Evolutionary conservation across 441 rosid genomes (phyloP), one percentile per base, ranked within the genome.

Genomic region (Erodium moschatum): DNA sequence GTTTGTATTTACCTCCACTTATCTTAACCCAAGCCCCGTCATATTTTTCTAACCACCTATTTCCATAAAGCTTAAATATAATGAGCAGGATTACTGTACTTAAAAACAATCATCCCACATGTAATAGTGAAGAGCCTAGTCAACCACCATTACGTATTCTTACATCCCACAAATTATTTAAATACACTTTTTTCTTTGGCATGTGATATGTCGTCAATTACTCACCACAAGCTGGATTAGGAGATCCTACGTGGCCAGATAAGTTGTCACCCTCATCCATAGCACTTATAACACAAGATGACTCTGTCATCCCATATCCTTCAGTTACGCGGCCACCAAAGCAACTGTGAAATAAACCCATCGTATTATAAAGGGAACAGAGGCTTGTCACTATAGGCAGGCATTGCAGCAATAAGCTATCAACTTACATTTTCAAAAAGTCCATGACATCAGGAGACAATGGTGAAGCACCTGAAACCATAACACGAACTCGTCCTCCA

Each of bases 231-330:
- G 97, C 84, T 62, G 98, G 85, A 82, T 78, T 95, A 68, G 99
- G 99, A 85, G 95, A 85, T 67, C 99, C 99, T 77, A 95, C 96
- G 77, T 95, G 99, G 67, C 97, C 99, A 67, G 74, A 70, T 69
- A 82, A 81, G 83, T 75, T 86, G 86, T 95, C 99, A 77, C 83
- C 77, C 81, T 79, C 92, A 44, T 95, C 90, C 81, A 89, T 81
- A 52, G 84, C 63, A 76, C 82, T 84, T 80, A 95, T 86, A 67
- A 83, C 82, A 77, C 97, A 88, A 52, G 99, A 85, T 40, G 95
- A 90, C 82, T 95, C 99, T 2, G 99, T 95, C 99, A 95, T 95
- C 78, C 99, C 99, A 80, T 95, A 95, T 71, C 99, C 99, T 82
- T 95, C 98, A 15, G 71, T 1, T 70, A 95, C 84, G 6, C 71